Evolutionary conservation across 2,329 filamentous ascomycete species (phyloP), one percentile per base, ranked within the genome.

Genomic region (Fonsecaea multimorphosa): DNA sequence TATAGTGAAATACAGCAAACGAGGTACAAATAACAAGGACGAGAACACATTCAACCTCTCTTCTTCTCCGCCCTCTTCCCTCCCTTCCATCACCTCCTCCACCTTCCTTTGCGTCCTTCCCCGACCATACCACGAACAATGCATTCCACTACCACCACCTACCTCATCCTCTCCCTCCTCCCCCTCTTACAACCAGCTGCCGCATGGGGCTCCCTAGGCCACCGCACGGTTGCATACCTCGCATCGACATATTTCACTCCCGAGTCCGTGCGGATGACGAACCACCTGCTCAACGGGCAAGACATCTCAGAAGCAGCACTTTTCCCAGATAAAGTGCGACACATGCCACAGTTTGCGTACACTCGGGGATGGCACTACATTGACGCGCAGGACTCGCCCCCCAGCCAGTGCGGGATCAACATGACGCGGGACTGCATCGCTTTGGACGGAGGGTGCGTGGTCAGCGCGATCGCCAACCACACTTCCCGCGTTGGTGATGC

Each of bases 381-480:
- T 51, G 71, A 72, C 63, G 71, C 71, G 0, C 64, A 61, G 3
- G 70, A 73, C 61, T 54, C 68, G 24, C 70, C 70, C 27, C 71
- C 70, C 5, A 36, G 44, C 1, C 38, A 52, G 29, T 73, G 71
- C 60, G 66, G 66, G 29, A 71, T 73, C 58, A 72, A 73, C 64
- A 66, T 71, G 58, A 77, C 80, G 22, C 79, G 85, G 14, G 85
- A 87, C 73, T 86, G 85, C 70, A 24, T 57, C 31, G 76, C 77
- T 2, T 75, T 75, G 9, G 74, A 77, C 14, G 74, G 78, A 12
- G 69, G 71, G 1, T 87, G 85, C 73, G 78, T 83, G 40, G 78
- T 86, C 1, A 79, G 76, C 32, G 85, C 85, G 4, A 82, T 87
- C 56, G 79, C 82, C 1, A 87, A 87, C 71, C 83, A 84, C 70